phyloP scores from a whole-genome alignment of 805 yeast species.

The Cyberlindnera meyerae region DNA sequence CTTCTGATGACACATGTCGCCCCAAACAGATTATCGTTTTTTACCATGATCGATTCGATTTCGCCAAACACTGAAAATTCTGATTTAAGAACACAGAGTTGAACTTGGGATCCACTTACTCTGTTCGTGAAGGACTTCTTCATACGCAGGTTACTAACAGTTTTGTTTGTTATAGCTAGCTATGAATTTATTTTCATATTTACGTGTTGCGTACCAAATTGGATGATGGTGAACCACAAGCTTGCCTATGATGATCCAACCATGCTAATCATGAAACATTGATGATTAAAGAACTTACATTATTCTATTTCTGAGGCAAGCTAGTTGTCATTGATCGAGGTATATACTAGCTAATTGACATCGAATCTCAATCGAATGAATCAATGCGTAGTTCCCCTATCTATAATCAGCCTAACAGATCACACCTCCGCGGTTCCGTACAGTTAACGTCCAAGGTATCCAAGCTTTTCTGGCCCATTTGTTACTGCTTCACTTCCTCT shows the following conservation, averaged over 20 bases:
- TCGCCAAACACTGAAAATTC: constrained; percentile 32
- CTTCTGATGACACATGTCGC: constrained; percentile 27
- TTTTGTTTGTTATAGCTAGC: neutral
- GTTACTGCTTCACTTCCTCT: no score
- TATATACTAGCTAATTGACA: no score
- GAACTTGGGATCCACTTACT: no score
- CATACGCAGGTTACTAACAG: no score
- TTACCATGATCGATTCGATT: constrained; percentile 28
- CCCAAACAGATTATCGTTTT: constrained; percentile 30
- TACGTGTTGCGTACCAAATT: no score
- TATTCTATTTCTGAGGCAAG: constrained; percentile 19
- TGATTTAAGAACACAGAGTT: constrained; percentile 13
- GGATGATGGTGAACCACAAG: neutral
- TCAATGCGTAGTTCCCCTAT: no score
- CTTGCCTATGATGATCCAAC: constrained; percentile 24
- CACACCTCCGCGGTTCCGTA: no score
- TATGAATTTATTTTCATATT: neutral
- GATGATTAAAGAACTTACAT: constrained; percentile 20
- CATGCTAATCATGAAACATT: constrained; percentile 25
- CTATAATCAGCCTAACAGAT: no score
- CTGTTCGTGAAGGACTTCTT: no score
- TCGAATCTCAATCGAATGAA: no score
- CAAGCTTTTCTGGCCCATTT: no score
- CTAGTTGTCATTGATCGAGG: neutral
- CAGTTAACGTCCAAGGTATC: no score